These are phyloP conservation scores for Myrmaecium sp. DNA, from an alignment of 2,329 filamentous ascomycete genomes.

Conservation along the genomic window DNA sequence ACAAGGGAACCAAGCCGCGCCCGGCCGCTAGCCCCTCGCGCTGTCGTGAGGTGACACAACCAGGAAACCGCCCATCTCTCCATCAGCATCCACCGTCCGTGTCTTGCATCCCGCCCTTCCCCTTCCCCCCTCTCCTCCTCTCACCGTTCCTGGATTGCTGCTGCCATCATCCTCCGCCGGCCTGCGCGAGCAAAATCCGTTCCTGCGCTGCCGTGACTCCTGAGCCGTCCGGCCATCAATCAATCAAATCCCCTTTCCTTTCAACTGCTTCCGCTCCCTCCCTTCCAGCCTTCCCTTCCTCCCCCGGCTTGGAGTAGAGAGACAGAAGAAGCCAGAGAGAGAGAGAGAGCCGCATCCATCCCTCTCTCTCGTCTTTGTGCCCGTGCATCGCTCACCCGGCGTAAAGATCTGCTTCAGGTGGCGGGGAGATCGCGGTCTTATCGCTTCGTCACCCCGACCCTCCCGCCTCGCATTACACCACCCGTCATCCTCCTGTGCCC, in stretches of 20 bases:
- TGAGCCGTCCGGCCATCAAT: constrained; percentile 6
- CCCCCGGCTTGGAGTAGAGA: too few relatives aligned
- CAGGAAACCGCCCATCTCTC: too few relatives aligned
- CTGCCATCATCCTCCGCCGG: constrained; percentile 10
- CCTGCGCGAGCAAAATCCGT: neutral
- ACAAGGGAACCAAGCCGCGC: too few relatives aligned
- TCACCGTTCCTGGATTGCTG: neutral
- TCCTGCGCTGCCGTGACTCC: constrained; percentile 9
- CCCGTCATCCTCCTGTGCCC: too few relatives aligned
- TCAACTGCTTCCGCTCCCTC: constrained; percentile 3
- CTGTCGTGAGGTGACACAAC: too few relatives aligned
- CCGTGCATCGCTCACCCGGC: constrained; percentile 9
- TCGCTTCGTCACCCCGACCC: constrained; percentile 14
- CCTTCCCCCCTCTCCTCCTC: neutral
- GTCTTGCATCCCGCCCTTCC: neutral
- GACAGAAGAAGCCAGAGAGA: too few relatives aligned
- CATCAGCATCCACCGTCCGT: too few relatives aligned
- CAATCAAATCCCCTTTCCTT: constrained; percentile 8
- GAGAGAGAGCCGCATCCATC: constrained; percentile 14
- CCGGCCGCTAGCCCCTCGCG: too few relatives aligned
- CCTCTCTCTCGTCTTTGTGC: constrained; percentile 9
- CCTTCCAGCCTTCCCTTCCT: constrained; percentile 1
- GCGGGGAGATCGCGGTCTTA: constrained; percentile 13
- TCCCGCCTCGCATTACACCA: too few relatives aligned
- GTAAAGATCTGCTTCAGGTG: constrained; percentile 8